A percentile compares a stretch with the other conserved stretches of the same genome.
Conservation (phyloP, 371 early-diverging fungal species). For the Syncephalastrum racemosum region DNA sequence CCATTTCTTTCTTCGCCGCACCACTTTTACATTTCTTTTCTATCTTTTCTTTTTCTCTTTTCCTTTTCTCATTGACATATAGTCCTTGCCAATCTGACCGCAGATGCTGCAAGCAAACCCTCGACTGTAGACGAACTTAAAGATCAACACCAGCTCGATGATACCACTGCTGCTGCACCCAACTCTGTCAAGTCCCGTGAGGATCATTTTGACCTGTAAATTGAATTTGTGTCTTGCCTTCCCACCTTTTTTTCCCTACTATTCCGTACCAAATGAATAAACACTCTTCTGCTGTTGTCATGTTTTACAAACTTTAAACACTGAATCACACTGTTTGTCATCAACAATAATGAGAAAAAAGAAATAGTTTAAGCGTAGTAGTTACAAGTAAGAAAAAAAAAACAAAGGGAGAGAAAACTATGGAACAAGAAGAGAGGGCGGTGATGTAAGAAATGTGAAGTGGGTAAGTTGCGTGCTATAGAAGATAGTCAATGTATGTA, state of each 20-base stretch:
- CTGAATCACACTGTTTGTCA: too few relatives aligned
- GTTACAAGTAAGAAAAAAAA: conserved; percentile 1
- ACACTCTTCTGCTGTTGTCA: too few relatives aligned
- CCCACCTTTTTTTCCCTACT: too few relatives aligned
- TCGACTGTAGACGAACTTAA: background rate
- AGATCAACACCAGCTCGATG: too few relatives aligned
- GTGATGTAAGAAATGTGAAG: too few relatives aligned
- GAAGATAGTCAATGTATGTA: too few relatives aligned
- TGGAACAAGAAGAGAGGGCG: too few relatives aligned
- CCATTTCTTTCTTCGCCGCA: background rate
- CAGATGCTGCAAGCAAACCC: conserved; percentile 1
- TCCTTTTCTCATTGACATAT: background rate
- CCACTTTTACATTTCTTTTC: background rate
- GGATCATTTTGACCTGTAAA: background rate
- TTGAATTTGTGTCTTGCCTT: conserved; percentile 2
- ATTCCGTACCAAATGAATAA: too few relatives aligned
- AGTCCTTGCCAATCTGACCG: background rate
- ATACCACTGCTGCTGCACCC: too few relatives aligned
- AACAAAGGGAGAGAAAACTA: background rate
- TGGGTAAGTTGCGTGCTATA: too few relatives aligned
- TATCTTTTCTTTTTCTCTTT: background rate
- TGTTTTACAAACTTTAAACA: too few relatives aligned
- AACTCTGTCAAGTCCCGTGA: background rate
- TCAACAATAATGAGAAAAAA: background rate
- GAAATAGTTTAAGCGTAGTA: conserved; percentile 5